These are phyloP conservation scores for Chlamydomonas asymmetrica DNA, from an alignment of 139 green algal genomes.

Conservation along the genomic window DNA sequence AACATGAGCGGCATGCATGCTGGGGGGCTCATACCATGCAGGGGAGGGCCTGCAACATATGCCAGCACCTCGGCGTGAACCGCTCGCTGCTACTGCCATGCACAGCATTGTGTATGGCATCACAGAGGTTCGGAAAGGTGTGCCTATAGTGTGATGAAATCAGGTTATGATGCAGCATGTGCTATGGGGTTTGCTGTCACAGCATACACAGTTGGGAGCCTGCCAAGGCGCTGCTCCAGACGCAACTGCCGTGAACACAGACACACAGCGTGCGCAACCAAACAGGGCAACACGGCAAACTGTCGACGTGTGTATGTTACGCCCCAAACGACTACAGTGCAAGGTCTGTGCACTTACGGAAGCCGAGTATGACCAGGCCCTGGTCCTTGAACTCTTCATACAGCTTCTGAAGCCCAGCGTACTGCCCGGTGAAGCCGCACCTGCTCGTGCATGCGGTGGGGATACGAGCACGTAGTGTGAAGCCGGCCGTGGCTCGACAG, in stretches of 20 bases:
- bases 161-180: not conserved
- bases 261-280: not conserved
- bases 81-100: not conserved
- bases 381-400: slow-evolving; percentile 71
- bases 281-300: not conserved
- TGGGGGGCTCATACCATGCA: not conserved
- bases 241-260: not conserved
- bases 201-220: not conserved
- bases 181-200: not conserved
- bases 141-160: not conserved
- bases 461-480: not conserved
- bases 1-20: not conserved
- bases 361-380: slow-evolving; percentile 73
- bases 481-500: not conserved
- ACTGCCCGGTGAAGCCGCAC: slow-evolving; percentile 52
- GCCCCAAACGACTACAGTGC: too few species aligned
- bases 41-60: too few species aligned
- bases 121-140: not conserved
- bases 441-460: not conserved
- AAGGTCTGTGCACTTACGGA: slow-evolving; percentile 45
- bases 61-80: too few species aligned
- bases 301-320: too few species aligned
- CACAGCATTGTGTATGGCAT: not conserved
- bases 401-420: slow-evolving; percentile 66
- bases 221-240: not conserved